Base-by-base conservation (phyloP, 805 yeast species). In the Suhomyces pyralidae region DNA sequence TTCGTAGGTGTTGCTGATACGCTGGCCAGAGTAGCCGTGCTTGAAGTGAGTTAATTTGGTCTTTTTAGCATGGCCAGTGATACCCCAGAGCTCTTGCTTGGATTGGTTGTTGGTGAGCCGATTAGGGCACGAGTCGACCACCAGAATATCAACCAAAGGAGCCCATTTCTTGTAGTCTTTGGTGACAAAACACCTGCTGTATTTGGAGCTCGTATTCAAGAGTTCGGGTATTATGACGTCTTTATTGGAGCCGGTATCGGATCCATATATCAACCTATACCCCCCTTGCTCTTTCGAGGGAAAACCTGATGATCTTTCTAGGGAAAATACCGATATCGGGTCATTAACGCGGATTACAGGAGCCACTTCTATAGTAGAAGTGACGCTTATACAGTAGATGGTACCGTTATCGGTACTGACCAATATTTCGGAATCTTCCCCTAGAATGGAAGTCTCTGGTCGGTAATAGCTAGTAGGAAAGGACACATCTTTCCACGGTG, bases 111-210 rank as follows among this genome's bases (percentile, higher is more conserved):
- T 34, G 40, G 61, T 42, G 22, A 53, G 55, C 22, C 68, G 58
- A n/a, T 64, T 54, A 8, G 43, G 49, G 40, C 34, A 58, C 1
- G 71, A 54, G 20, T 72, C 71, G 1, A 76, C 62, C 2, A 77
- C 59, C 51, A 63, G 68, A 1, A 74, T 59, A 60, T 79, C 82
- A 17, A 75, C 53, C 1, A 79, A 49, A 0, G 83, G 83, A 0
- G 82, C 69, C 83, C 84, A 80, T 55, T 74, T 77, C 36, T 66
- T 68, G 60, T 69, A 74, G 50, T 67, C 74, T 2, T 60, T 59
- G 2, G 67, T 32, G 6, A 70, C 49, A 25, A 55, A 56, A 5
- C 66, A 69, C 26, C 51, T 57, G 22, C 66, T 66, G 45, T 61
- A 69, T 50, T 52, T 63, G 51, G 48, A 47, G 22, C 40, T 2